These are phyloP conservation scores for Geosmithia putterillii DNA, from an alignment of 2,329 filamentous ascomycete species.

Conservation along the genomic window DNA sequence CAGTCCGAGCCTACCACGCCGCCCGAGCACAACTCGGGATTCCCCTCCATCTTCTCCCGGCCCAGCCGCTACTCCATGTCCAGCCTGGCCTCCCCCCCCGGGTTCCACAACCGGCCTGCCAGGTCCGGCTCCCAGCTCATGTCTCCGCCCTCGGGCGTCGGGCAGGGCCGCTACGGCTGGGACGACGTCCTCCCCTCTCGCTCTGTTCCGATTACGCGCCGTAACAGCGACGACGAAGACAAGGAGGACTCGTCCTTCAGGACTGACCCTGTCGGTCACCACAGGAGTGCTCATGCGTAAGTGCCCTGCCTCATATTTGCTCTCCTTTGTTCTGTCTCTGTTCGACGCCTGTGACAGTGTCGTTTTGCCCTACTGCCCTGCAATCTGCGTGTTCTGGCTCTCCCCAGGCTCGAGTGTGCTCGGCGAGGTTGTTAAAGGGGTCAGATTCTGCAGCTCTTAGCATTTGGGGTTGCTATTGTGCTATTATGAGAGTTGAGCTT, in stretches of 20 bases:
- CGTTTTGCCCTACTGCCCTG: neutral
- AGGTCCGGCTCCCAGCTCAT: slow-evolving; percentile 70
- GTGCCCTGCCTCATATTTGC: slow-evolving; percentile 27
- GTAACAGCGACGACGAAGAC: slow-evolving; percentile 86
- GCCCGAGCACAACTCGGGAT: slow-evolving; percentile 65
- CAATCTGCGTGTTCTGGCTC: too few relatives aligned
- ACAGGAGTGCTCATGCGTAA: slow-evolving; percentile 68
- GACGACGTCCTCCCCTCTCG: slow-evolving; percentile 58
- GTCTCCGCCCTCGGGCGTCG: slow-evolving; percentile 57
- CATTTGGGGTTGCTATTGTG: too few relatives aligned
- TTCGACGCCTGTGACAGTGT: neutral
- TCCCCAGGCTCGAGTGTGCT: too few relatives aligned
- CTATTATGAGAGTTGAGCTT: too few relatives aligned
- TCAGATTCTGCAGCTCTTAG: too few relatives aligned
- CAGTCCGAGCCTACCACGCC: slow-evolving; percentile 94
- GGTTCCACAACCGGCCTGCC: slow-evolving; percentile 58
- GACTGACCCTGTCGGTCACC: slow-evolving; percentile 51
- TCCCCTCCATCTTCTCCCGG: slow-evolving; percentile 68
- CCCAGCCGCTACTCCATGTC: slow-evolving; percentile 84
- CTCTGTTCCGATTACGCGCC: slow-evolving; percentile 74
- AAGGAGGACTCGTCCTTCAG: slow-evolving; percentile 66
- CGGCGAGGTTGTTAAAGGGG: too few relatives aligned
- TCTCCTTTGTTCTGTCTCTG: neutral
- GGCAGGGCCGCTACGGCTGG: slow-evolving; percentile 21
- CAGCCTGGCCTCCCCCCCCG: slow-evolving; percentile 72